These are phyloP conservation scores for Athelia psychrophila DNA, from an alignment of 1,284 basidiomycete species.

Conservation along the genomic window DNA sequence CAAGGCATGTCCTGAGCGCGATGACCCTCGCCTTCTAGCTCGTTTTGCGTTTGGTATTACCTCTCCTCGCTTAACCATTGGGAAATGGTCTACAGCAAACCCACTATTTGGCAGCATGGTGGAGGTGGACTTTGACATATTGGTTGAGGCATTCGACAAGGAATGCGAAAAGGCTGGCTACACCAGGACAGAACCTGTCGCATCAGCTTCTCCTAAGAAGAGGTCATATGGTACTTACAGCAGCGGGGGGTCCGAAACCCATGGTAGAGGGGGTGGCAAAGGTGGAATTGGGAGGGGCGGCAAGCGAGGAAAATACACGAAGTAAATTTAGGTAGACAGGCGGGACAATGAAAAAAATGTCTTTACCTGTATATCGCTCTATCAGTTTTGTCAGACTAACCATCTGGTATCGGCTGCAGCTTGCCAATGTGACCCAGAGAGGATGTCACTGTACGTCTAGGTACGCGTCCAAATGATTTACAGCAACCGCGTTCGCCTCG, in stretches of 20 bases:
- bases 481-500: too few relatives aligned
- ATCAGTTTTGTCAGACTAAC: too few relatives aligned
- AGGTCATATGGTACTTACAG: slow-evolving; percentile 16
- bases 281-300: neutral
- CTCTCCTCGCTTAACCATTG: slow-evolving; percentile 40
- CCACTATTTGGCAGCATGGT: slow-evolving; percentile 42
- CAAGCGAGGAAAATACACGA: neutral
- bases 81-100: slow-evolving; percentile 37
- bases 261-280: neutral
- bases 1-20: slow-evolving; percentile 40
- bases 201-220: slow-evolving; percentile 19
- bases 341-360: too few relatives aligned
- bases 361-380: too few relatives aligned
- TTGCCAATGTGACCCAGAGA: too few relatives aligned
- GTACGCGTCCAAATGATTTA: too few relatives aligned
- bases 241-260: slow-evolving; percentile 1
- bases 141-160: slow-evolving; percentile 35
- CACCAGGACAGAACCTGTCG: slow-evolving; percentile 10
- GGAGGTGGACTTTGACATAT: slow-evolving; percentile 31
- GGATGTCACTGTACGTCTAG: too few relatives aligned
- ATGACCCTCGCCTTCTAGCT: slow-evolving; percentile 47
- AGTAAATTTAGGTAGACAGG: neutral
- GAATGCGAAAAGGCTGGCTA: slow-evolving; percentile 38
- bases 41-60: slow-evolving; percentile 49
- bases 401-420: too few relatives aligned